Base-by-base conservation (phyloP, 2,329 filamentous ascomycete genomes). In the Scedosporium minutisporum region DNA sequence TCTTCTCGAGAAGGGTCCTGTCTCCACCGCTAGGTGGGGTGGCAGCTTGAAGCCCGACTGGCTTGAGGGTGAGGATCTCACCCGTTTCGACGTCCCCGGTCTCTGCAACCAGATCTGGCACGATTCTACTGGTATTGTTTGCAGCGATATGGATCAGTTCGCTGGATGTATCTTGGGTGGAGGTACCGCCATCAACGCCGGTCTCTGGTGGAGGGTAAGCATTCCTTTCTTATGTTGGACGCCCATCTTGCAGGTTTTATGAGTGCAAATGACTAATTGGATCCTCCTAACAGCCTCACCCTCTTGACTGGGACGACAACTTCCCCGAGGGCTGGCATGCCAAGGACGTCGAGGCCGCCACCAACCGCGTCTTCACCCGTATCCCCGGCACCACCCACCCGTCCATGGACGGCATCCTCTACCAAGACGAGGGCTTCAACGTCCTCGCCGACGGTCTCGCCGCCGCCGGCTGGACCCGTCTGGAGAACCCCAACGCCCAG, bases 261-360 rank as follows among this genome's bases (percentile, higher is more conserved):
- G 14, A 6, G 9, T 38, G 33, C 10, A 38, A 4, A 12, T 38
- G 27, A n/a, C 21, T 60, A 48, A 42, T 25, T 2, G 57, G 5
- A 62, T 6, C 4, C 16, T 25, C 18, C 46, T 2, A 25, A 58
- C 10, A 65, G 75, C 82, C 88, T 0, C 82, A 86, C 64, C 78
- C 82, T 4, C 71, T 76, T 6, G 89, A 91, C 70, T 91, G 88
- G 77, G 86, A 91, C 70, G 80, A 82, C 70, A 88, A 88, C 71
- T 92, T 89, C 76, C 89, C 89, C 0, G 66, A 75, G 1, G 88
- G 88, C 33, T 92, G 89, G 89, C 86, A 88, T 72, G 79, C 84
- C 18, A 70, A 75, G 5, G 87, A 91, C 67, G 81, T 91, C 70
- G 75, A 76, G 64, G 70, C 75, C 25, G 83, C 88, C 1, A 83